These are phyloP conservation scores for Hemisphaericaspora lyxosophila DNA, from an alignment of 1,139 yeast genomes.

Conservation along the genomic window DNA sequence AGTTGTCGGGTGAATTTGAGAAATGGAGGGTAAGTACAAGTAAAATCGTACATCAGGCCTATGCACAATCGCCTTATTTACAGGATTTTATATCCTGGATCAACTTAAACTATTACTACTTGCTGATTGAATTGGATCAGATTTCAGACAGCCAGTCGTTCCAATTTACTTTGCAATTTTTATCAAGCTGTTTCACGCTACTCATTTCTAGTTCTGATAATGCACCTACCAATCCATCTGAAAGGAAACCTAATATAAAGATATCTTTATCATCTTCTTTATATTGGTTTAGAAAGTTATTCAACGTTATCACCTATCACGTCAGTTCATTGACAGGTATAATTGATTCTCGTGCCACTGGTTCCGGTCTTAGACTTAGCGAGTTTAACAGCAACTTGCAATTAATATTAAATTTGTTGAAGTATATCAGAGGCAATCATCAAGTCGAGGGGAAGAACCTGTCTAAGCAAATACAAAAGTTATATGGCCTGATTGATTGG, in stretches of 20 bases:
- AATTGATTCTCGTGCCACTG: constrained; percentile 2
- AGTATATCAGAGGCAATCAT: constrained; percentile 14
- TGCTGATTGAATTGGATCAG: constrained; percentile 44
- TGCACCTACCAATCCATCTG: constrained; percentile 3
- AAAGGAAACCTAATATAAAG: constrained; percentile 9
- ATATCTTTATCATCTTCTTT: constrained; percentile 18
- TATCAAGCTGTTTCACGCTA: constrained; percentile 42
- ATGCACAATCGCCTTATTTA: constrained; percentile 25
- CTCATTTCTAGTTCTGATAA: constrained; percentile 16
- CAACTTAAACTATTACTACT: constrained; percentile 40
- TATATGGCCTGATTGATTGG: background rate
- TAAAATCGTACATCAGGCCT: constrained; percentile 26
- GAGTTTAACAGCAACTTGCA: constrained; percentile 35
- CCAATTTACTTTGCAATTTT: constrained; percentile 44
- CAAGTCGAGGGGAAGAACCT: background rate
- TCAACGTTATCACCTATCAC: constrained; percentile 35
- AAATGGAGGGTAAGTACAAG: constrained; percentile 37
- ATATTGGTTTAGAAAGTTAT: constrained; percentile 36
- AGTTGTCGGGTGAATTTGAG: constrained; percentile 31
- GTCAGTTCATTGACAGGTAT: constrained; percentile 21
- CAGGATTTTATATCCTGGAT: constrained; percentile 35
- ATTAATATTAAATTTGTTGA: constrained; percentile 26
- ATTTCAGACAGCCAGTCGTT: constrained; percentile 36
- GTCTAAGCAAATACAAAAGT: background rate
- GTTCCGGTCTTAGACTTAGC: constrained; percentile 15